phyloP scores from a whole-genome alignment of 2,329 filamentous ascomycete genomes.

The Fusarium sp. region DNA sequence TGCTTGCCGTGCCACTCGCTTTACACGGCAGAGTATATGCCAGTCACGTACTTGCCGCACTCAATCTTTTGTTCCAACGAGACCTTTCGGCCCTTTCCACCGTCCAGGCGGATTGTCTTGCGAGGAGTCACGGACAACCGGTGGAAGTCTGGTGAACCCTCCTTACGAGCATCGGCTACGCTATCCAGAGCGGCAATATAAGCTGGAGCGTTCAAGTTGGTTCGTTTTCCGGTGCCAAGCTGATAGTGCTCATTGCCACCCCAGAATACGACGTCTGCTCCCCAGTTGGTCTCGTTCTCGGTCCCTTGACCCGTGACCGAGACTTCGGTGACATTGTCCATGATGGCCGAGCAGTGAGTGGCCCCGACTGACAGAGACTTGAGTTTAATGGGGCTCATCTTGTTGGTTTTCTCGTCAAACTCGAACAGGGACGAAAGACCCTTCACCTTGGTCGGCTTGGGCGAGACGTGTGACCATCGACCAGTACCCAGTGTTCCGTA shows the following conservation, averaged over 20 bases:
- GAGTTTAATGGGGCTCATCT: conserved; percentile 80
- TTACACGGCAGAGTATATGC: conserved; percentile 77
- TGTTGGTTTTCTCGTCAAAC: conserved; percentile 78
- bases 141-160: conserved; percentile 70
- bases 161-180: conserved; percentile 65
- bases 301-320: conserved; percentile 59
- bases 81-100: conserved; percentile 71
- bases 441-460: conserved; percentile 81
- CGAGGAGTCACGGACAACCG: conserved; percentile 83
- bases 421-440: conserved; percentile 84
- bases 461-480: conserved; percentile 88
- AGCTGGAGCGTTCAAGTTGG: conserved; percentile 76
- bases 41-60: conserved; percentile 83
- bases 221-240: conserved; percentile 88
- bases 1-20: neutral
- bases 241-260: conserved; percentile 95
- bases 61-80: conserved; percentile 87
- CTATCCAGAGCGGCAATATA: conserved; percentile 83
- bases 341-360: conserved; percentile 82
- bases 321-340: conserved; percentile 81
- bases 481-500: conserved; percentile 85
- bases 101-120: conserved; percentile 71
- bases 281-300: conserved; percentile 83
- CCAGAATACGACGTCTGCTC: conserved; percentile 90
- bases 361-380: conserved; percentile 77